A percentile compares a stretch with the other conserved stretches of the same genome.
Evolutionary conservation across 2,329 filamentous ascomycete species (phyloP).

Genomic region (Trichoderma citrinoviride): DNA sequence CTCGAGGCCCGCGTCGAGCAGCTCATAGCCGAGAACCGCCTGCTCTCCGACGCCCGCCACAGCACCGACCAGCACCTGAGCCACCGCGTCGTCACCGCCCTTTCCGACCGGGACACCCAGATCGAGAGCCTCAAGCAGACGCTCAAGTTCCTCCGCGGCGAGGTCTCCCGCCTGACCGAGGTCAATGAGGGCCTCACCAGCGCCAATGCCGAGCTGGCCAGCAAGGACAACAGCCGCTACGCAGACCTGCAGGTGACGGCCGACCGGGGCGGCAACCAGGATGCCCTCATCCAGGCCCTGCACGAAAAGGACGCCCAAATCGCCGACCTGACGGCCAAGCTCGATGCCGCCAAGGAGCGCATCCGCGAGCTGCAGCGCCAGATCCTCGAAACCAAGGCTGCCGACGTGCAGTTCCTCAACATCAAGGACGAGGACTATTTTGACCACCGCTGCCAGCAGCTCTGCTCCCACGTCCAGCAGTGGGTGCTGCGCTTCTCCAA

Average conservation of each 20-base stretch:
- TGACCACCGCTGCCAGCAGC: constrained; percentile 85
- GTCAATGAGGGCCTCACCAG: constrained; percentile 77
- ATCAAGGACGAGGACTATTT: constrained; percentile 93
- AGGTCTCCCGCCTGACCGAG: constrained; percentile 76
- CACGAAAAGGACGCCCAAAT: constrained; percentile 84
- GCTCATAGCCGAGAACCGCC: constrained; percentile 78
- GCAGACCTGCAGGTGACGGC: constrained; percentile 67
- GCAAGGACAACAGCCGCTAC: constrained; percentile 72
- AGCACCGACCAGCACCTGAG: constrained; percentile 65
- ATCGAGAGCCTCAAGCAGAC: constrained; percentile 79
- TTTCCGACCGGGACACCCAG: constrained; percentile 82
- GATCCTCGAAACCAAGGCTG: constrained; percentile 57
- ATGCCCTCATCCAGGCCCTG: constrained; percentile 61
- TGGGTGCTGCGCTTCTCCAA: constrained; percentile 99
- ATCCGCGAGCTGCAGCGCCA: constrained; percentile 52
- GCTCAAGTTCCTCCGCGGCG: constrained; percentile 75
- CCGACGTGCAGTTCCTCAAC: constrained; percentile 70
- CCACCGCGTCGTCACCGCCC: constrained; percentile 63
- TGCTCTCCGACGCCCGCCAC: constrained; percentile 69
- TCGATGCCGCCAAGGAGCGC: constrained; percentile 67
- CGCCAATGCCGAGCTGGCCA: constrained; percentile 72
- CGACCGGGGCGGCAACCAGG: constrained; percentile 61
- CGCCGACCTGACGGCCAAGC: constrained; percentile 69
- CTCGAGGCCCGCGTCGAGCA: constrained; percentile 84
- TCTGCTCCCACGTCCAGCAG: constrained; percentile 94